Evolutionary conservation across 2,329 filamentous ascomycete genomes (phyloP).

Genomic region (Colletotrichum sp.): DNA sequence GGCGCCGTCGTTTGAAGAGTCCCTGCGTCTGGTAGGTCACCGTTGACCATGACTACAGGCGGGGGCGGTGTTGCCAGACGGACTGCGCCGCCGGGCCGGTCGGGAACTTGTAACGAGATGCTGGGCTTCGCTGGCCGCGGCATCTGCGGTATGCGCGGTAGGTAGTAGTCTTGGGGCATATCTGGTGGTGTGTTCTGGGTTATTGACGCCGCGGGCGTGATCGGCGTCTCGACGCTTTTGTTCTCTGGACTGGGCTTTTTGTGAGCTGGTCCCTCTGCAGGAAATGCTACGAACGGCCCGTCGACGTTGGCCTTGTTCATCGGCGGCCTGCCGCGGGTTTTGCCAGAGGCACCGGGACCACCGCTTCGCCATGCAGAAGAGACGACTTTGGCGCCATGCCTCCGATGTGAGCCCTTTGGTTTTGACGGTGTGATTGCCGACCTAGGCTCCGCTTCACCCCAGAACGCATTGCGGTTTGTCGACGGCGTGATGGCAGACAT

Average conservation of each 20-base stretch:
- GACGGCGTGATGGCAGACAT: constrained; percentile 74
- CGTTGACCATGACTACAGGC: constrained; percentile 59
- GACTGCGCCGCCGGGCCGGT: constrained; percentile 64
- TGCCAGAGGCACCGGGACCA: constrained; percentile 63
- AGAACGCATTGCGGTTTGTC: constrained; percentile 53
- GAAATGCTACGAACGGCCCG: constrained; percentile 73
- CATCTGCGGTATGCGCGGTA: not conserved
- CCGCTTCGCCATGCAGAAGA: constrained; percentile 87
- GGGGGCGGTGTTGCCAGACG: constrained; percentile 65
- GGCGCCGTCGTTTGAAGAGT: not conserved
- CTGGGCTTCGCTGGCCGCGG: constrained; percentile 37
- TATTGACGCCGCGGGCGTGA: not conserved
- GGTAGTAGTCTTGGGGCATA: not conserved
- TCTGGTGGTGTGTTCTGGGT: not conserved
- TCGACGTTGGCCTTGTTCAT: constrained; percentile 66
- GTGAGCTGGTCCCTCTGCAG: constrained; percentile 58
- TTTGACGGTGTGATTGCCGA: constrained; percentile 77
- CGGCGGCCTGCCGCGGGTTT: constrained; percentile 80
- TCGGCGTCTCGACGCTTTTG: constrained; percentile 31
- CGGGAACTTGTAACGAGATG: constrained; percentile 47
- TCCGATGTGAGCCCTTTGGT: constrained; percentile 55
- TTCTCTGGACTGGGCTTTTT: constrained; percentile 44
- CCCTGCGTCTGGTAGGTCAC: constrained; percentile 27
- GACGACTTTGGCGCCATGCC: constrained; percentile 83
- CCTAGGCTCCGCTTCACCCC: constrained; percentile 69